Evolutionary conservation across 2,329 filamentous ascomycete genomes (phyloP).

Genomic region (Sphaerostilbella broomeana): DNA sequence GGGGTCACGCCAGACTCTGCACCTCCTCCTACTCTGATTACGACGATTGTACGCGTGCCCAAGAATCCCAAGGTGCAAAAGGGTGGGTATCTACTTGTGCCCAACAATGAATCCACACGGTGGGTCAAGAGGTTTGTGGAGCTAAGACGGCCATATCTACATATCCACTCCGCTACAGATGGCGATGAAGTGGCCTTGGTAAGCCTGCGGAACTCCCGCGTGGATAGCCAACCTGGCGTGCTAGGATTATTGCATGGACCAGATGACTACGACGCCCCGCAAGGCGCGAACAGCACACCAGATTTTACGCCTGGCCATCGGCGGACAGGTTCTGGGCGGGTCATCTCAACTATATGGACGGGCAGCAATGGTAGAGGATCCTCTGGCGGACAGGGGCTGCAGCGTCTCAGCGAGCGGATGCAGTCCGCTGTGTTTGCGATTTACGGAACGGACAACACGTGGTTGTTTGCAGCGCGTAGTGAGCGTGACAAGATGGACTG

Average conservation of each 20-base stretch:
- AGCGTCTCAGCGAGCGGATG: constrained; percentile 50
- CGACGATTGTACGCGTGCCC: constrained; percentile 67
- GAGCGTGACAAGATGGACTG: constrained; percentile 94
- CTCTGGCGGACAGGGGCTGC: constrained; percentile 35
- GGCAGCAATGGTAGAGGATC: constrained; percentile 32
- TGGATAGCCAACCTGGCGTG: constrained; percentile 87
- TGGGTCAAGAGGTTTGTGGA: constrained; percentile 95
- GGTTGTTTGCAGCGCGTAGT: constrained; percentile 82
- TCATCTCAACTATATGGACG: constrained; percentile 51
- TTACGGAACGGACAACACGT: constrained; percentile 91
- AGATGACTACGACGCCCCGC: constrained; percentile 31
- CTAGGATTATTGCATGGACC: constrained; percentile 62
- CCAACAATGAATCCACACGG: constrained; percentile 70
- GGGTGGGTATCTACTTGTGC: constrained; percentile 79
- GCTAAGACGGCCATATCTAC: constrained; percentile 81
- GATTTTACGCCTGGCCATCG: constrained; percentile 42
- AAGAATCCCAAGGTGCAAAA: constrained; percentile 81
- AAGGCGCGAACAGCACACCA: constrained; percentile 26
- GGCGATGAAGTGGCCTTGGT: constrained; percentile 89
- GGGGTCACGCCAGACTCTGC: constrained; percentile 46
- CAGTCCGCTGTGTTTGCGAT: constrained; percentile 81
- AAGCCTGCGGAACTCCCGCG: constrained; percentile 79
- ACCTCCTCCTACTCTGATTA: constrained; percentile 58
- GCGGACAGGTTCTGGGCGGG: constrained; percentile 43
- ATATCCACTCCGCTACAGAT: constrained; percentile 77